Base-by-base conservation (phyloP, 176 grass and related monocot genomes). In the Cocos nucifera region DNA sequence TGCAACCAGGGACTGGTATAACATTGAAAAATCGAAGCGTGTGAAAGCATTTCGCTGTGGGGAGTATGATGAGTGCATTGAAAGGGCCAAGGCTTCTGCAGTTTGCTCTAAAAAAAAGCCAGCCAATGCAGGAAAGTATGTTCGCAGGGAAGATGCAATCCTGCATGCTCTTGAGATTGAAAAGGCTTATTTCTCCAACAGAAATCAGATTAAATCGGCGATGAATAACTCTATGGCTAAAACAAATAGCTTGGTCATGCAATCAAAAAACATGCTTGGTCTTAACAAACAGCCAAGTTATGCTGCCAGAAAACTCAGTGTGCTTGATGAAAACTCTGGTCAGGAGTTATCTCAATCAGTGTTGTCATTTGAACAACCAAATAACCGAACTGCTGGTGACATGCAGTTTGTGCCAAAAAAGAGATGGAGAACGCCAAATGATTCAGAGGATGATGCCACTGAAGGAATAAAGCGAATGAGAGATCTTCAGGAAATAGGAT, bases 131-230 rank as follows among this genome's bases (percentile, higher is more conserved):
- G 92, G 92, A 39, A 97, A 90, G 69, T 97, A 97, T 83, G 87
- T 97, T 69, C 86, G 92, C 69, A 85, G 92, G 73, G 92, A 97
- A 66, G 92, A 97, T 69, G 92, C 92, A 20, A 97, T 97, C 70
- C 75, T 90, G 23, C 92, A 97, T 85, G 92, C 92, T 72, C 81
- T 97, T 69, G 84, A 97, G 82, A 79, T 97, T 56, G 92, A 97
- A 83, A 81, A 70, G 58, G 65, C 70, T 72, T 72, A 63, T 55
- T 66, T 85, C 64, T 59, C 79, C 77, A 54, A 81, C 71, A 67
- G 82, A 51, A 50, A 54, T 77, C 68, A 63, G 71, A 68, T 71
- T 66, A 21, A 66, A 61, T 74, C 65, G 22, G 80, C 22, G 15
- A 65, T 62, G 7, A 39, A 18, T 2, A 58, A 51, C 3, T 28